A percentile compares a stretch with the other conserved stretches of the same genome.
phyloP scores from a whole-genome alignment of 2,329 filamentous ascomycete genomes.

The Penicillium digitatum region DNA sequence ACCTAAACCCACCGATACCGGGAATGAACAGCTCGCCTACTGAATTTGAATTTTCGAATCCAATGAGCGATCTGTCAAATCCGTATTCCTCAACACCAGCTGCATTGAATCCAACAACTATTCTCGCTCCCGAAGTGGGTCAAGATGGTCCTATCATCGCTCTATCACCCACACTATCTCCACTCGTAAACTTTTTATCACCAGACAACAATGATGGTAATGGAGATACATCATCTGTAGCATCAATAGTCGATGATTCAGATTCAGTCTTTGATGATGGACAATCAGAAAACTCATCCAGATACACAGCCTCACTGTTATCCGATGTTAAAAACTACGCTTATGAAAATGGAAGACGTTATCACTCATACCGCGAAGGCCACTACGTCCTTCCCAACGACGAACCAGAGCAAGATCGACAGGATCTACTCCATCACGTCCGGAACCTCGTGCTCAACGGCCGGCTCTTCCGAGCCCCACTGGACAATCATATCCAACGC shows the following conservation, averaged over 20 bases:
- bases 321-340: constrained; percentile 22
- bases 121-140: neutral
- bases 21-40: neutral
- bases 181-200: neutral
- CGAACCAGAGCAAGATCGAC: constrained; percentile 34
- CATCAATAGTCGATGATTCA: constrained; percentile 10
- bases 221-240: constrained; percentile 11
- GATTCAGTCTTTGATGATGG: constrained; percentile 19
- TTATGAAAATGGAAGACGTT: constrained; percentile 29
- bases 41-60: neutral
- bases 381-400: constrained; percentile 37
- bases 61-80: neutral
- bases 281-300: constrained; percentile 18
- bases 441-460: constrained; percentile 37
- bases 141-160: neutral
- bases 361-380: constrained; percentile 28
- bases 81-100: neutral
- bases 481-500: constrained; percentile 27
- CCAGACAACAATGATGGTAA: neutral
- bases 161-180: neutral
- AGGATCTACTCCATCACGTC: constrained; percentile 38
- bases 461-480: constrained; percentile 37
- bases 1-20: neutral
- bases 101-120: neutral
- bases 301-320: constrained; percentile 21